Evolutionary conservation across 225 moss, liverwort and hornwort species (phyloP), one percentile per base, ranked within the genome.

Genomic region (Marchantia polymorpha): DNA sequence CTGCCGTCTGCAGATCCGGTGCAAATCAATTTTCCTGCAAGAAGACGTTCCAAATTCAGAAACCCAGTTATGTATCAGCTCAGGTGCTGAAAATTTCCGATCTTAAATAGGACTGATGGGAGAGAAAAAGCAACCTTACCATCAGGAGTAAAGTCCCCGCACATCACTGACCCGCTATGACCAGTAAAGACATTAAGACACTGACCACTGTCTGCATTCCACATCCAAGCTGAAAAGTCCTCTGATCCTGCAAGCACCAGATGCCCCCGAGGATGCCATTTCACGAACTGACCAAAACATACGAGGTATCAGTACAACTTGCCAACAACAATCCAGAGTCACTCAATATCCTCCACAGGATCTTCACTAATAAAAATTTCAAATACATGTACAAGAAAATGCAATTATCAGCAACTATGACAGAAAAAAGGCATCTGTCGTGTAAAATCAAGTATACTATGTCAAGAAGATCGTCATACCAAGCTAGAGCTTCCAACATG

Each of bases 251-350:
- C 94, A 25, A 99, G 91, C 64, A 95, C 78, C 81, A 95, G 27
- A 64, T 90, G 93, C n/a, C 97, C 97, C 83, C 92, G 92, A 13
- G 94, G 94, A 86, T 99, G 97, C 97, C 97, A 99, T 83, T 87
- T 93, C 79, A 99, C 88, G 89, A 95, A 99, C 97, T 97, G 89
- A 16, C 12, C 1, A 71, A 6, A 71, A 20, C 71, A 71, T 12
- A 50, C 17, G 8, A 20, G 20, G 22, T 50, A 47, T 71, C 8
- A 71, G 50, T 50, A 9, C 12, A 69, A 72, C 10, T 3, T 50
- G 56, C 13, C 56, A 58, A 20, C 20, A 20, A 65, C 27, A 23
- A 25, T 27, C 65, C 9, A 12, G 25, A 26, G 19, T 12, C 29
- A 65, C 9, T 29, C 29, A 12, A 65, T 14, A 2, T 65, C 3